Base-by-base conservation (phyloP, 164 flowering plant genomes). In the Vitis rupestris region DNA sequence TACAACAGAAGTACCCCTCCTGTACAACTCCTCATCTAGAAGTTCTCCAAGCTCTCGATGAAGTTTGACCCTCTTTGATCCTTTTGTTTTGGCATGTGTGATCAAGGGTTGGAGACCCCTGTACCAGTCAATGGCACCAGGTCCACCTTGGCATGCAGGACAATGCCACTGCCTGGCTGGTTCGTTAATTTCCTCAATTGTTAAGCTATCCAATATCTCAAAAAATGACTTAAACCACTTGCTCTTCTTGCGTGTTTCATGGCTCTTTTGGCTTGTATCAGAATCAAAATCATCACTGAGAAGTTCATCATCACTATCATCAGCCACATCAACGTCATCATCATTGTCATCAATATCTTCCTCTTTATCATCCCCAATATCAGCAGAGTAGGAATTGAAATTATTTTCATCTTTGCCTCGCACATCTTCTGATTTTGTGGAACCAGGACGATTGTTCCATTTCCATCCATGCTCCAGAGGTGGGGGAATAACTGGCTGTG, bases 71-170 rank as follows among this genome's bases (percentile, higher is more conserved):
- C 95, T 81, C 19, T 67, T 80, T 8, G 95, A 69, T 31, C 97
- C 91, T 70, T 84, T 90, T 10, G 97, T 96, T 65, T 80, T 96
- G 1, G 98, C 97, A 82, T 96, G 99, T 2, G 91, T 72, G 73
- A 91, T 75, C 11, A 96, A 72, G 1, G 99, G 94, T 80, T 86
- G 97, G 70, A 93, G 79, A 52, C 97, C 97, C 51, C 73, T 72
- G 70, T 84, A 95, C 98, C 99, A 93, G 61, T 91, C 97, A 78
- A 93, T 93, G 12, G 97, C 87, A 74, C 99, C 99, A 13, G 95
- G 97, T 16, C 97, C 98, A 69, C 86, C 83, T 72, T 83, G 85
- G 78, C 99, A 96, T n/a, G 99, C 95, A 2, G 98, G 97, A 71
- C 99, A 93, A 60, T 95, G 99, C 98, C 98, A 93, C 83, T 89